These are phyloP conservation scores for Carex kokanica DNA, from an alignment of 176 grass and related monocot genomes.

Conservation along the genomic window DNA sequence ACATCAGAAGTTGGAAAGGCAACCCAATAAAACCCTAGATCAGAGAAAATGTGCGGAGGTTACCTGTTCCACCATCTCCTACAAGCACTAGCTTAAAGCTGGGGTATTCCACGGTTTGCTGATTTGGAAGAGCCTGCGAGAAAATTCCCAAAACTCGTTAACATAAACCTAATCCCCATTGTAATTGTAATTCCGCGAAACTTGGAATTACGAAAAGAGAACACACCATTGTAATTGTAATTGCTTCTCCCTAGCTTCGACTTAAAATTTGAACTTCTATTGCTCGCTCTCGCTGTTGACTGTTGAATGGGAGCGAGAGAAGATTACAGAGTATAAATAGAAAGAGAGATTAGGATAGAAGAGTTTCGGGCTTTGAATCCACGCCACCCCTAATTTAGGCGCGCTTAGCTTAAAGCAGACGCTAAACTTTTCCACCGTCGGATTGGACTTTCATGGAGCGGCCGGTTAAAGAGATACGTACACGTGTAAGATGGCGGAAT, in stretches of 20 bases:
- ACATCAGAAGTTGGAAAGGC: background rate
- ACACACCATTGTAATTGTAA: background rate
- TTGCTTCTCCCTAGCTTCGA: background rate
- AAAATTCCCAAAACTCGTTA: background rate
- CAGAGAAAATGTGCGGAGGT: background rate
- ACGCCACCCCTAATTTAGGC: slow-evolving; percentile 14
- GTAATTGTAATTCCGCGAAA: background rate
- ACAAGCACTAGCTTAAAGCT: slow-evolving; percentile 48
- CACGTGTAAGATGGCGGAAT: slow-evolving; percentile 1
- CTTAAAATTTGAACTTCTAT: background rate
- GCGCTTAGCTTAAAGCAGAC: slow-evolving; percentile 25
- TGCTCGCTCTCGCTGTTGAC: background rate
- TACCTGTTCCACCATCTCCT: slow-evolving; percentile 41
- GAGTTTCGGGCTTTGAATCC: slow-evolving; percentile 9
- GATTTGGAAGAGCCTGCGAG: slow-evolving; percentile 30
- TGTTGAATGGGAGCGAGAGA: background rate
- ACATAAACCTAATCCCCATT: slow-evolving; percentile 4
- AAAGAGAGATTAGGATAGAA: background rate
- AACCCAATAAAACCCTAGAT: background rate
- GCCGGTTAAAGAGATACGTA: background rate
- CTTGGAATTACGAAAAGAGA: background rate
- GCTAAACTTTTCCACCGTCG: slow-evolving; percentile 1
- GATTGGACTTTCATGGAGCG: background rate
- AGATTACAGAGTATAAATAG: background rate
- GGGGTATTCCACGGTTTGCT: slow-evolving; percentile 34